phyloP scores from a whole-genome alignment of 1,284 basidiomycete genomes.

The Gymnopus androsaceus region DNA sequence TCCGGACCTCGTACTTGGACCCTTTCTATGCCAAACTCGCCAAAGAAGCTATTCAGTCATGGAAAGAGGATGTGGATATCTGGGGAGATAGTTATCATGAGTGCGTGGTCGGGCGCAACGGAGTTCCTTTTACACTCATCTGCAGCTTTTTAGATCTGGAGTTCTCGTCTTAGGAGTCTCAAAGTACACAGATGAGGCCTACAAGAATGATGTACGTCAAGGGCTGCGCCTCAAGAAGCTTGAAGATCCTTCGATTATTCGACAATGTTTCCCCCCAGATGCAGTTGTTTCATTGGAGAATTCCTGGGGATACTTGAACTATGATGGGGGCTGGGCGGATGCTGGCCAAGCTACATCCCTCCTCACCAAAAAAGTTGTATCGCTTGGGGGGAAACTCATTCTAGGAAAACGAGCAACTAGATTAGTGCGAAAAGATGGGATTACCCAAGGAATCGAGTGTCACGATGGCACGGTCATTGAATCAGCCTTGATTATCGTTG shows the following conservation, averaged over 20 bases:
- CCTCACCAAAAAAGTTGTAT: slow-evolving; percentile 57
- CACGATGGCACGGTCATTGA: slow-evolving; percentile 57
- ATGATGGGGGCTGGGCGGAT: slow-evolving; percentile 84
- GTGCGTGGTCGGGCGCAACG: slow-evolving; percentile 45
- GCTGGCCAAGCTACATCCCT: slow-evolving; percentile 68
- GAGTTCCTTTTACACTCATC: neutral
- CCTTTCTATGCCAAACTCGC: slow-evolving; percentile 71
- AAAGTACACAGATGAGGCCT: slow-evolving; percentile 50
- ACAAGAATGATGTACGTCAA: slow-evolving; percentile 57
- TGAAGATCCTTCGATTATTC: slow-evolving; percentile 38
- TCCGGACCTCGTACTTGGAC: slow-evolving; percentile 72
- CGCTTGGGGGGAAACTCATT: slow-evolving; percentile 64
- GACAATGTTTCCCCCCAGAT: slow-evolving; percentile 45
- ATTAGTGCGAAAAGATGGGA: slow-evolving; percentile 43
- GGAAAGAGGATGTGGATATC: slow-evolving; percentile 58
- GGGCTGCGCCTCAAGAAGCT: slow-evolving; percentile 52
- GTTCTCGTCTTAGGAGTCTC: slow-evolving; percentile 53
- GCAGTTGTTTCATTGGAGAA: slow-evolving; percentile 33
- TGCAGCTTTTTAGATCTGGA: slow-evolving; percentile 51
- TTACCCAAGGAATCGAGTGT: slow-evolving; percentile 66
- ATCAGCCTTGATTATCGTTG: slow-evolving; percentile 64
- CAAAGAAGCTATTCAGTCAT: slow-evolving; percentile 68
- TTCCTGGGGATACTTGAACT: slow-evolving; percentile 67
- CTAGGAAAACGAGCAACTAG: slow-evolving; percentile 56
- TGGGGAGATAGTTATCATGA: slow-evolving; percentile 83